phyloP scores from a whole-genome alignment of 2,329 filamentous ascomycete species.

The Colletotrichum falcatum region DNA sequence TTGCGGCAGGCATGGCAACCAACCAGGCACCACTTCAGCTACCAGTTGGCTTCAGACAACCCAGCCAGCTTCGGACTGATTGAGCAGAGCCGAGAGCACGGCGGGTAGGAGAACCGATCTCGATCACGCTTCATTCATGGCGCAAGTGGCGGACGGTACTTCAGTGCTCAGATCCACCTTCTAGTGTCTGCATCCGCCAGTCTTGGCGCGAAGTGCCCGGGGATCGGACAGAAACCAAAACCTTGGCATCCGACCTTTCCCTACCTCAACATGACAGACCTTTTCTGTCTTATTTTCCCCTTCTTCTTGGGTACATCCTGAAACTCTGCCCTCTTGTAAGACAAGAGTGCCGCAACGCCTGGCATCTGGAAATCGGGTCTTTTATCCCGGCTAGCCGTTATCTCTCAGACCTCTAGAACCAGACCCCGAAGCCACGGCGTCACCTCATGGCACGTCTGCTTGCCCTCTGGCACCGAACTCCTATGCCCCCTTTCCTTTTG shows the following conservation, averaged over 20 bases:
- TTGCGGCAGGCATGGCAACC: background rate
- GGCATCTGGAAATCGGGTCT: constrained; percentile 6
- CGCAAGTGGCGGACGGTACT: constrained; percentile 35
- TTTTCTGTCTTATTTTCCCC: constrained; percentile 12
- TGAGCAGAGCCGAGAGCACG: background rate
- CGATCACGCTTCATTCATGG: constrained; percentile 17
- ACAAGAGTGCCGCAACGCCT: background rate
- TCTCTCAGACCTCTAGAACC: background rate
- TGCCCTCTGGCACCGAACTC: constrained; percentile 7
- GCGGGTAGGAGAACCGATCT: constrained; percentile 16
- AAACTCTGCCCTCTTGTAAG: constrained; percentile 33
- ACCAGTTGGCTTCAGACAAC: background rate
- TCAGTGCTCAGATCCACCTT: background rate
- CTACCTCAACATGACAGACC: constrained; percentile 10
- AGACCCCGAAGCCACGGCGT: background rate
- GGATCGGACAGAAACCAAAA: constrained; percentile 30
- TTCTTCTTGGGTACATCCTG: constrained; percentile 23
- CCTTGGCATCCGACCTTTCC: constrained; percentile 37
- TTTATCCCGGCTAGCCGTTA: constrained; percentile 4
- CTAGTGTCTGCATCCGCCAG: constrained; percentile 12
- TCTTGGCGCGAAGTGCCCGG: constrained; percentile 2
- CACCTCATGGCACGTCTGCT: background rate
- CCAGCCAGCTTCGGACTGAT: background rate
- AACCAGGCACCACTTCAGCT: background rate
- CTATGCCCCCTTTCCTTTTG: background rate